These are phyloP conservation scores for Mucor irregularis DNA, from an alignment of 371 early-diverging fungal genomes.

Conservation along the genomic window DNA sequence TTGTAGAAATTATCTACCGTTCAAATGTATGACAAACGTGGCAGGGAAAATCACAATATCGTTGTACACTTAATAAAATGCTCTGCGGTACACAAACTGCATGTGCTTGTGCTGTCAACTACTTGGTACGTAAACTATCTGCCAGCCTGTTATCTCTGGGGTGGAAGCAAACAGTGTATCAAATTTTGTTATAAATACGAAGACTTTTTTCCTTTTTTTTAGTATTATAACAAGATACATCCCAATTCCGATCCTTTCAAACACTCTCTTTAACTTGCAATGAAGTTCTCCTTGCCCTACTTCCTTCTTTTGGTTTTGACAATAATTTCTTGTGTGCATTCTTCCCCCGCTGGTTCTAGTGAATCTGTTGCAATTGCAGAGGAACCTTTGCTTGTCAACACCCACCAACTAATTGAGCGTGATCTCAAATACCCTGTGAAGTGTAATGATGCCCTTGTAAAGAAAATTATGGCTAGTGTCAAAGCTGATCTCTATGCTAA, in stretches of 20 bases:
- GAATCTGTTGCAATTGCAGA: neutral
- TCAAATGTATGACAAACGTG: too few relatives aligned
- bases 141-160: too few relatives aligned
- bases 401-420: neutral
- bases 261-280: neutral
- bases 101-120: too few relatives aligned
- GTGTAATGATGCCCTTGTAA: slow-evolving; percentile 11
- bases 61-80: too few relatives aligned
- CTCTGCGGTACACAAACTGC: too few relatives aligned
- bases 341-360: neutral
- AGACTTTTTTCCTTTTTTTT: neutral
- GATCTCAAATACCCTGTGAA: slow-evolving; percentile 9
- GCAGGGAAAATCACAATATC: too few relatives aligned
- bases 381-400: neutral
- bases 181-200: slow-evolving; percentile 3
- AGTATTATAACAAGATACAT: neutral
- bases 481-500: slow-evolving; percentile 15
- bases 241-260: neutral
- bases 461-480: slow-evolving; percentile 12
- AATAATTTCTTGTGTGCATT: neutral
- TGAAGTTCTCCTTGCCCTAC: slow-evolving; percentile 15
- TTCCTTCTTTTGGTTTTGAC: slow-evolving; percentile 5
- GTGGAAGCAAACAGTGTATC: too few relatives aligned
- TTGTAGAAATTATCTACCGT: too few relatives aligned
- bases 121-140: too few relatives aligned